phyloP scores from a whole-genome alignment of 805 yeast species.

The Starmerella powellii region DNA sequence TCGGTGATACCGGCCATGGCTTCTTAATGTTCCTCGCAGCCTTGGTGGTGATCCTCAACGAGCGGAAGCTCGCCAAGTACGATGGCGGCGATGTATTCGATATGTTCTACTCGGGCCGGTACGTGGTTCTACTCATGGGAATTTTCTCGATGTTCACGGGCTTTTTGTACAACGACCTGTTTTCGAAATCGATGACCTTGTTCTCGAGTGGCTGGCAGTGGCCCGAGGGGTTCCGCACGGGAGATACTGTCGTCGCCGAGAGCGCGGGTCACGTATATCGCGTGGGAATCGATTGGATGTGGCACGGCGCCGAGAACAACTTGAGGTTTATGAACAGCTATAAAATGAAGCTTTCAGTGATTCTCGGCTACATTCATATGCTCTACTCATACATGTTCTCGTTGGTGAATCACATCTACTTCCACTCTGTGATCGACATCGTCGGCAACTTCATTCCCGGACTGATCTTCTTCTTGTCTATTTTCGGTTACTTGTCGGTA shows the following conservation, averaged over 20 bases:
- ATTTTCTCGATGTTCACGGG: constrained; percentile 93
- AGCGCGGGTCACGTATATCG: constrained; percentile 56
- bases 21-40: constrained; percentile 69
- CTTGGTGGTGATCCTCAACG: constrained; percentile 56
- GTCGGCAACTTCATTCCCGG: constrained; percentile 93
- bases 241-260: constrained; percentile 57
- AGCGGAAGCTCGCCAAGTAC: constrained; percentile 51
- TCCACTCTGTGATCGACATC: constrained; percentile 63
- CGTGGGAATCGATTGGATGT: constrained; percentile 81
- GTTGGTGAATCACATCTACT: constrained; percentile 61
- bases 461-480: constrained; percentile 85
- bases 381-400: constrained; percentile 77
- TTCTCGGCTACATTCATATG: constrained; percentile 95
- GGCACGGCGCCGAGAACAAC: constrained; percentile 96
- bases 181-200: constrained; percentile 79
- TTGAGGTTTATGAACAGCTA: constrained; percentile 85
- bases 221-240: constrained; percentile 54
- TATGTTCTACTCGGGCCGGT: constrained; percentile 91
- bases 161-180: constrained; percentile 80
- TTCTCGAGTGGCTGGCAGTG: constrained; percentile 89
- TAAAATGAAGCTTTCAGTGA: constrained; percentile 90
- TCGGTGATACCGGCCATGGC: constrained; percentile 97
- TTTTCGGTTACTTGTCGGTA: constrained; percentile 81
- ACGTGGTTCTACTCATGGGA: constrained; percentile 86
- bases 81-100: constrained; percentile 87